Base-by-base conservation (phyloP, 2,329 filamentous ascomycete genomes). In the Mycosphaerelloides madeirae region DNA sequence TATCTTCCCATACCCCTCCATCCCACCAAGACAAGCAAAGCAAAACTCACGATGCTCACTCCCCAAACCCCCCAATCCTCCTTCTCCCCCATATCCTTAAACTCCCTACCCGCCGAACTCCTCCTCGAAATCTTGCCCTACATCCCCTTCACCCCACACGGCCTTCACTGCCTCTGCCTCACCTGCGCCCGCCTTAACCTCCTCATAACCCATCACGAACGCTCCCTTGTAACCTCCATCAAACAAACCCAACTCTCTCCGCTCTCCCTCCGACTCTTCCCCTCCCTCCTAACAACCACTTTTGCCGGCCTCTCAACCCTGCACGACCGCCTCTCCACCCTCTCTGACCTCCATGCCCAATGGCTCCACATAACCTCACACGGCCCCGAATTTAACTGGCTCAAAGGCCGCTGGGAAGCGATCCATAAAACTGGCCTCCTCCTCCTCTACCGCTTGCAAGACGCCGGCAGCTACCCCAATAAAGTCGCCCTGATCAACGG, bases 341-440 rank as follows among this genome's bases (percentile, higher is more conserved):
- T 61, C 7, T 38, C 53, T 16, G 44, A 52, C 37, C 47, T 63
- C 32, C 52, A 60, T 36, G 42, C 42, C 14, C 52, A 59, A 38
- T 64, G 60, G 55, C 50, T 62, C 16, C 49, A 54, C n/a, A 56
- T 60, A n/a, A 52, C 53, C 31, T 44, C 48, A 11, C 40, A 57
- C 31, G 50, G 50, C 12, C 53, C 56, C 7, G 57, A 63, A 31
- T 50, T 61, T 7, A 48, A 52, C 22, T 63, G 62, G 62, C 55
- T 63, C 20, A 53, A 51, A 35, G 58, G 59, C 32, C 56, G 61
- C 16, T 64, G 59, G 56, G 51, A 61, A 6, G 46, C 28, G 3
- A 54, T 65, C 35, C 58, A 64, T 46, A 56, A 58, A 42, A 55
- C 55, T 14, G 63, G 63, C 3, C 45, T 63, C 3, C 48, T 64